These are phyloP conservation scores for Sugiyamaella xylanicola DNA, from an alignment of 1,139 yeast species.

Conservation along the genomic window DNA sequence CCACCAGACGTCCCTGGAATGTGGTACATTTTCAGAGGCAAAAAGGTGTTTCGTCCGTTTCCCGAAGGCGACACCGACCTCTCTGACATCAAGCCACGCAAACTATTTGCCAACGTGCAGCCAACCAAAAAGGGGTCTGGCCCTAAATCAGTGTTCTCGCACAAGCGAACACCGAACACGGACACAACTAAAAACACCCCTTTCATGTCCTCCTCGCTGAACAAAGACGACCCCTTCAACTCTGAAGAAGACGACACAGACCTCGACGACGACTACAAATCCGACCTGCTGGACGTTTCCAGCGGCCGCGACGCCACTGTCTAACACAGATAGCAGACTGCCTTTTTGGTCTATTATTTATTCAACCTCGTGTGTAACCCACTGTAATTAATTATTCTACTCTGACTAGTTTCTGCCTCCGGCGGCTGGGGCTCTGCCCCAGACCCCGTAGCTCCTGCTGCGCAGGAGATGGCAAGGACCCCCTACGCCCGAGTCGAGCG, in stretches of 20 bases:
- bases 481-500: background rate
- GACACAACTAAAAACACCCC: constrained; percentile 1
- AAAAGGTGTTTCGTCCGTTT: constrained; percentile 44
- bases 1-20: constrained; percentile 38
- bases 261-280: constrained; percentile 28
- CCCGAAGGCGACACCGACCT: constrained; percentile 30
- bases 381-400: background rate
- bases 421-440: constrained; percentile 1
- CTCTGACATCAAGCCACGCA: constrained; percentile 30
- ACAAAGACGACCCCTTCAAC: constrained; percentile 18
- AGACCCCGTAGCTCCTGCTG: background rate
- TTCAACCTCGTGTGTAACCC: background rate
- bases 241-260: constrained; percentile 35
- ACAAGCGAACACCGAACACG: background rate
- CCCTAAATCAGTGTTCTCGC: constrained; percentile 7
- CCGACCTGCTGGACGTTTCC: background rate
- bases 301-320: too few species aligned
- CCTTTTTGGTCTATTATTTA: constrained; percentile 3
- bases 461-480: background rate
- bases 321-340: too few species aligned
- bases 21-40: constrained; percentile 47
- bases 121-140: background rate
- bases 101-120: constrained; percentile 28
- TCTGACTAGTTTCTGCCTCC: background rate
- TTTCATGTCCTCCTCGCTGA: constrained; percentile 1